These are phyloP conservation scores for Brassica balearica DNA, from an alignment of 441 rosid species.

Conservation along the genomic window DNA sequence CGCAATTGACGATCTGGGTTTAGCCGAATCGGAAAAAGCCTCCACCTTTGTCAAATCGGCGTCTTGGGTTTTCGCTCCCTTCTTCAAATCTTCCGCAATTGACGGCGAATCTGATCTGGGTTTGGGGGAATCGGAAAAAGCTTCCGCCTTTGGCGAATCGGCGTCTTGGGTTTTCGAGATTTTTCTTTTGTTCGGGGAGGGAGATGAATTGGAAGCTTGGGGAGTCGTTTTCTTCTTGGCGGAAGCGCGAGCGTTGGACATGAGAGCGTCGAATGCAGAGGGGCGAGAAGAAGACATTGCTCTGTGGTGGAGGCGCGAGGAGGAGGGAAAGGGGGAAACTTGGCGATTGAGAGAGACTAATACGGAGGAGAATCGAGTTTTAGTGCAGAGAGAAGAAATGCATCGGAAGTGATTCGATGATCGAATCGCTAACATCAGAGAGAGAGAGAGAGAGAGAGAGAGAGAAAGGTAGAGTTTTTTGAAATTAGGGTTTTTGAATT, in stretches of 20 bases:
- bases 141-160: not conserved
- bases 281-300: slow-evolving; percentile 72
- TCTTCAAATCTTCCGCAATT: not conserved
- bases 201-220: slow-evolving; percentile 36
- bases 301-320: not conserved
- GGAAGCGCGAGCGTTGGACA: slow-evolving; percentile 80
- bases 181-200: slow-evolving; percentile 53
- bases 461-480: not conserved
- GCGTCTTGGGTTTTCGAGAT: slow-evolving; percentile 37
- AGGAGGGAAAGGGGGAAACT: slow-evolving; percentile 25
- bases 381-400: slow-evolving; percentile 24
- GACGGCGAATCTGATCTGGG: not conserved
- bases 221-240: slow-evolving; percentile 52
- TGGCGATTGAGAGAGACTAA: slow-evolving; percentile 18
- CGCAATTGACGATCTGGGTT: too few species aligned
- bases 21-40: too few species aligned
- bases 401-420: slow-evolving; percentile 43
- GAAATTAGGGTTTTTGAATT: slow-evolving; percentile 32
- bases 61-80: too few species aligned
- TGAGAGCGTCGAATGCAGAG: slow-evolving; percentile 84
- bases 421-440: slow-evolving; percentile 47
- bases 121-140: not conserved
- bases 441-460: too few species aligned
- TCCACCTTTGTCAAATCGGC: too few species aligned
- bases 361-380: slow-evolving; percentile 18